Percentiles rank a stretch among this genome's conserved stretches.
Conservation (phyloP, 139 green algal genomes). For the Auxenochlorella protothecoides region DNA sequence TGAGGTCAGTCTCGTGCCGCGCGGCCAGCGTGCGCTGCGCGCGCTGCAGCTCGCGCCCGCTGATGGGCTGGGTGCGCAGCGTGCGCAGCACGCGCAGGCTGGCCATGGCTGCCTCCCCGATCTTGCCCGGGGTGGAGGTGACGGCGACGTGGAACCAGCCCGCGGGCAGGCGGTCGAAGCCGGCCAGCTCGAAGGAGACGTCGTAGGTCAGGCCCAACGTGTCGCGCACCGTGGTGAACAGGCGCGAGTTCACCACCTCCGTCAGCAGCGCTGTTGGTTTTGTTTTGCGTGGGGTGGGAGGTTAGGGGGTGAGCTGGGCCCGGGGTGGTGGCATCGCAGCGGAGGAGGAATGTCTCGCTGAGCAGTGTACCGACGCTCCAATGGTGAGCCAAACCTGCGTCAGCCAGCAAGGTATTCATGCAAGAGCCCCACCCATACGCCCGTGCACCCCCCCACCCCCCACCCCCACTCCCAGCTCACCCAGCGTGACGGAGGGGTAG, state of each 20-base stretch:
- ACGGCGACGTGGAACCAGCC: conserved; percentile 86
- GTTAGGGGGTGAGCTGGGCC: conserved; percentile 19
- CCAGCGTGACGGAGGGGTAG: conserved; percentile 59
- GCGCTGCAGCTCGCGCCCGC: conserved; percentile 61
- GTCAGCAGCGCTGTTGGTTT: conserved; percentile 45
- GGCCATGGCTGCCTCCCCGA: conserved; percentile 84
- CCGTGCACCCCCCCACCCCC: too few relatives aligned
- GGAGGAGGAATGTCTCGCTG: too few relatives aligned
- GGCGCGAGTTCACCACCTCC: conserved; percentile 90
- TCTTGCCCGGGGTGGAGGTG: conserved; percentile 87
- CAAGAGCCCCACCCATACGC: too few relatives aligned
- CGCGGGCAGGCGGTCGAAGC: conserved; percentile 57
- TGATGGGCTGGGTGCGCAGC: conserved; percentile 46
- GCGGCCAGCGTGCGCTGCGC: conserved; percentile 78
- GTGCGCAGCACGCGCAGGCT: conserved; percentile 66
- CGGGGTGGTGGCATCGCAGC: too few relatives aligned
- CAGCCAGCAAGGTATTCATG: too few relatives aligned
- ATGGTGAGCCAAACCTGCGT: too few relatives aligned
- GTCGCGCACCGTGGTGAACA: conserved; percentile 96
- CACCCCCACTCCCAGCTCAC: not conserved
- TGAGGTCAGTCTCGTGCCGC: conserved; percentile 91
- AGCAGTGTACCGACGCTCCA: too few relatives aligned
- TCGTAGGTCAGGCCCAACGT: conserved; percentile 96
- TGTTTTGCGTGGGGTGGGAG: not conserved
- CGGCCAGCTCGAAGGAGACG: conserved; percentile 85